phyloP scores from a whole-genome alignment of 495 filamentous ascomycete genomes.

The Articulospora tetracladia region DNA sequence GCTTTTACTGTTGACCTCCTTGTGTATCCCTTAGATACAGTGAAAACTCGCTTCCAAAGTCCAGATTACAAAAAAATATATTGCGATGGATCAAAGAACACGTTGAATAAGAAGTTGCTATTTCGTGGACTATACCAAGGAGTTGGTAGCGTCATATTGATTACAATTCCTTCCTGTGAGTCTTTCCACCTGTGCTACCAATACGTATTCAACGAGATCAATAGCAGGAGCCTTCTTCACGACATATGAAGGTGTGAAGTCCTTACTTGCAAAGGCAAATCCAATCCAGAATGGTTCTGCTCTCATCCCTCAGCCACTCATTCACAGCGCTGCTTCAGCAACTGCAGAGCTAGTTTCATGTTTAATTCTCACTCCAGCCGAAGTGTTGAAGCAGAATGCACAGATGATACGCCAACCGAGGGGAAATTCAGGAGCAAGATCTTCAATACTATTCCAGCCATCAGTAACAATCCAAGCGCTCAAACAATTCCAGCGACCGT shows the following conservation, averaged over 20 bases:
- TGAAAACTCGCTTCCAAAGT: conserved; percentile 82
- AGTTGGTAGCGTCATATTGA: conserved; percentile 81
- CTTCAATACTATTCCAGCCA: conserved; percentile 12
- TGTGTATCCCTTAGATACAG: conserved; percentile 79
- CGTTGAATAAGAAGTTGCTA: conserved; percentile 48
- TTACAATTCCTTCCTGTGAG: conserved; percentile 79
- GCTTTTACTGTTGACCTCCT: conserved; percentile 77
- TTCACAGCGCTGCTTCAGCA: conserved; percentile 69
- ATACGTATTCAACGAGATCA: neutral
- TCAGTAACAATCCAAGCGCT: conserved; percentile 48
- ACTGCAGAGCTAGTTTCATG: conserved; percentile 78
- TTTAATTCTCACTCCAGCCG: conserved; percentile 79
- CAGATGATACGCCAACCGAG: conserved; percentile 53
- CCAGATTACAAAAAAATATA: conserved; percentile 65
- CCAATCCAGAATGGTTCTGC: conserved; percentile 29
- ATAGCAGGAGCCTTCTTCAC: conserved; percentile 86
- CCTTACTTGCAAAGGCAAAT: conserved; percentile 44
- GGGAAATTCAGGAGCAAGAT: conserved; percentile 13
- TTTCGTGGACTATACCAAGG: conserved; percentile 85
- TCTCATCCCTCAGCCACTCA: conserved; percentile 55
- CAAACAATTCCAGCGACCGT: conserved; percentile 49
- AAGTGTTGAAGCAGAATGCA: conserved; percentile 91
- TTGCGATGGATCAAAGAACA: conserved; percentile 46
- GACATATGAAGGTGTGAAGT: conserved; percentile 76
- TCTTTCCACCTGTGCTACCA: conserved; percentile 24